A percentile compares a stretch with the other conserved stretches of the same genome.
Evolutionary conservation across 148 eudicot genomes (phyloP).

Genomic region (Rhododendron ferrugineum): DNA sequence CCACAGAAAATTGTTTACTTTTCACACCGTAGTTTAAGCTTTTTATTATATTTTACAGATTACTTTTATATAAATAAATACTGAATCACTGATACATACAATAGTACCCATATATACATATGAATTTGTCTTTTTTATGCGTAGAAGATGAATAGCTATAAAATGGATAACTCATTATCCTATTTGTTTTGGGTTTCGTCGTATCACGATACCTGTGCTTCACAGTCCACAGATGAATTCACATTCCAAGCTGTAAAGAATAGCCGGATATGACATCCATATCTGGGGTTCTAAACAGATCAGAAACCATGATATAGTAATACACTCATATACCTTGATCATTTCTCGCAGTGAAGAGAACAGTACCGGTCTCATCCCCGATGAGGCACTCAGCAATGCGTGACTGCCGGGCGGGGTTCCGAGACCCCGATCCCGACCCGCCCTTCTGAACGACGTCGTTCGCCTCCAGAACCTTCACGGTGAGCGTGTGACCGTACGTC

Average conservation of each 20-base stretch:
- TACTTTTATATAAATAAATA: too few relatives aligned
- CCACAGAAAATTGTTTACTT: not conserved
- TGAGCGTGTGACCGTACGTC: conserved; percentile 32
- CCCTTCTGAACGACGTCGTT: conserved; percentile 31
- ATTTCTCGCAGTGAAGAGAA: conserved; percentile 52
- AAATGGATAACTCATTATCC: not conserved
- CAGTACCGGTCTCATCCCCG: conserved; percentile 41
- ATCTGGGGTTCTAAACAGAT: not conserved
- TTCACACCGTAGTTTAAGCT: not conserved
- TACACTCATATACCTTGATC: conserved; percentile 35
- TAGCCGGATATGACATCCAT: not conserved
- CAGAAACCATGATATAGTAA: not conserved
- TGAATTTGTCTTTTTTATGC: not conserved
- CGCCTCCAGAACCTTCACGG: conserved; percentile 30
- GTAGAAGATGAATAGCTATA: not conserved
- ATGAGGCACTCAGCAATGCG: conserved; percentile 46
- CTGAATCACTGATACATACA: too few relatives aligned
- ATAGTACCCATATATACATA: too few relatives aligned
- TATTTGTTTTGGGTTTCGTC: too few relatives aligned
- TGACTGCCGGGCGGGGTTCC: conserved; percentile 20
- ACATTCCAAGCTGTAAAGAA: not conserved
- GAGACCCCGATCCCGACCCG: conserved; percentile 16
- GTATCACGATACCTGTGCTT: not conserved
- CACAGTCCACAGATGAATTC: not conserved
- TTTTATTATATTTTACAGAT: not conserved